Evolutionary conservation across 495 filamentous ascomycete species (phyloP).

Genomic region (Podospora tetraspora): DNA sequence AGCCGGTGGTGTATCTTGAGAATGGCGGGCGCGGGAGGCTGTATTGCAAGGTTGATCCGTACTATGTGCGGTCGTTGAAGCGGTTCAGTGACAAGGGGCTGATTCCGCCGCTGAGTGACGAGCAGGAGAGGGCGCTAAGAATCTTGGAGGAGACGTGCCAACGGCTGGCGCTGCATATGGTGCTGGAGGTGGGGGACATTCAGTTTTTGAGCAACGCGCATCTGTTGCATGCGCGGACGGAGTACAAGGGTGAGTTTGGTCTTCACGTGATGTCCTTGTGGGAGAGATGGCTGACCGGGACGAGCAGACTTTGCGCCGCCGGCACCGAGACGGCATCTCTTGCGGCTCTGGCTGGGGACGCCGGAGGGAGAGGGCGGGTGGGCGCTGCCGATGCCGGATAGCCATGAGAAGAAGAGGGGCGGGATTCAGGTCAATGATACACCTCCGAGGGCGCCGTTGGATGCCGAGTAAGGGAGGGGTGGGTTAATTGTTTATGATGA

Average conservation of each 20-base stretch:
- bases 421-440: constrained; percentile 83
- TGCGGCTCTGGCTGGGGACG: constrained; percentile 77
- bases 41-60: constrained; percentile 70
- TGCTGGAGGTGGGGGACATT: constrained; percentile 73
- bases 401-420: constrained; percentile 74
- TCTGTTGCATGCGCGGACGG: constrained; percentile 64
- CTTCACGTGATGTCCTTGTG: neutral
- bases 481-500: neutral
- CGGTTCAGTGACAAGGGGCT: constrained; percentile 62
- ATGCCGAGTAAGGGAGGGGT: constrained; percentile 57
- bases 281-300: constrained; percentile 15
- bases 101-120: constrained; percentile 60
- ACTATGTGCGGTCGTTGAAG: constrained; percentile 63
- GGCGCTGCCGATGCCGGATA: constrained; percentile 77
- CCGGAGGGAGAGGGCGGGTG: constrained; percentile 81
- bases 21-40: constrained; percentile 40
- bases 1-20: constrained; percentile 69
- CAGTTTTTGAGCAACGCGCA: constrained; percentile 70
- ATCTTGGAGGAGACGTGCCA: constrained; percentile 65
- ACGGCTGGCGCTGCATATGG: constrained; percentile 64
- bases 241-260: constrained; percentile 42
- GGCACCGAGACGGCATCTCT: constrained; percentile 63
- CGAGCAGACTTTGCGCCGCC: constrained; percentile 53
- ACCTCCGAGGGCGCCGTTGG: constrained; percentile 54
- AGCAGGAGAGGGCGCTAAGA: constrained; percentile 57